Evolutionary conservation across 2,329 filamentous ascomycete genomes (phyloP).

Genomic region (Allantophomopsis lycopodina): DNA sequence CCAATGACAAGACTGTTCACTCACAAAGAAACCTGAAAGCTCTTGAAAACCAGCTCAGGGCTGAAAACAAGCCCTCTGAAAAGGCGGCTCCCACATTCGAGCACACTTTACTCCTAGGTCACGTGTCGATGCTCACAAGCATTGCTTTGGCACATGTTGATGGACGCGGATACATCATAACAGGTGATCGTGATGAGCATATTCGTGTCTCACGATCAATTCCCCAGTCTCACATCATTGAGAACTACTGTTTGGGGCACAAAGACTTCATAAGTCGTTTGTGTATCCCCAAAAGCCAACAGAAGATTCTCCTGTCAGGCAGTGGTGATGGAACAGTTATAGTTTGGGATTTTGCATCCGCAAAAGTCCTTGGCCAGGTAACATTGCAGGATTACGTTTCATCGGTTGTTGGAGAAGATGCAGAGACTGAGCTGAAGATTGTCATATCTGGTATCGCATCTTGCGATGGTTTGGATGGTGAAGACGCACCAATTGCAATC

Average conservation of each 20-base stretch:
- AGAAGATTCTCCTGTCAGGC: slow-evolving; percentile 64
- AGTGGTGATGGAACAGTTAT: slow-evolving; percentile 50
- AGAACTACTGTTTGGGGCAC: slow-evolving; percentile 82
- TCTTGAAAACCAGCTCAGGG: slow-evolving; percentile 41
- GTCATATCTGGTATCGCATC: slow-evolving; percentile 18
- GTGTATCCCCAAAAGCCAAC: slow-evolving; percentile 41
- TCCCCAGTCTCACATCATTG: slow-evolving; percentile 78
- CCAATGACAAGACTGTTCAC: slow-evolving; percentile 47
- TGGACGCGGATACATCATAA: slow-evolving; percentile 45
- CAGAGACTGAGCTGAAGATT: slow-evolving; percentile 12
- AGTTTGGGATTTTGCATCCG: slow-evolving; percentile 1
- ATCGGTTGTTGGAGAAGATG: no score
- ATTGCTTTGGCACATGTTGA: slow-evolving; percentile 43
- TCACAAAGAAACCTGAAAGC: slow-evolving; percentile 48
- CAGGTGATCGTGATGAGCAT: slow-evolving; percentile 64
- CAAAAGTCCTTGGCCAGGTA: slow-evolving; percentile 34
- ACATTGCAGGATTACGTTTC: slow-evolving; percentile 26
- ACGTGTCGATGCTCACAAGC: slow-evolving; percentile 89
- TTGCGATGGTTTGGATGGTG: no score
- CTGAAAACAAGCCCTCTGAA: slow-evolving; percentile 19
- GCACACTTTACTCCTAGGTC: slow-evolving; percentile 69
- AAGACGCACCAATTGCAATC: no score
- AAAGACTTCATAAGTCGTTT: slow-evolving; percentile 71
- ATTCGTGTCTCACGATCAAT: slow-evolving; percentile 74
- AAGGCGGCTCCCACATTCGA: slow-evolving; percentile 42